Conservation (phyloP, 495 filamentous ascomycete genomes). For the Lasiosphaeria hispida region DNA sequence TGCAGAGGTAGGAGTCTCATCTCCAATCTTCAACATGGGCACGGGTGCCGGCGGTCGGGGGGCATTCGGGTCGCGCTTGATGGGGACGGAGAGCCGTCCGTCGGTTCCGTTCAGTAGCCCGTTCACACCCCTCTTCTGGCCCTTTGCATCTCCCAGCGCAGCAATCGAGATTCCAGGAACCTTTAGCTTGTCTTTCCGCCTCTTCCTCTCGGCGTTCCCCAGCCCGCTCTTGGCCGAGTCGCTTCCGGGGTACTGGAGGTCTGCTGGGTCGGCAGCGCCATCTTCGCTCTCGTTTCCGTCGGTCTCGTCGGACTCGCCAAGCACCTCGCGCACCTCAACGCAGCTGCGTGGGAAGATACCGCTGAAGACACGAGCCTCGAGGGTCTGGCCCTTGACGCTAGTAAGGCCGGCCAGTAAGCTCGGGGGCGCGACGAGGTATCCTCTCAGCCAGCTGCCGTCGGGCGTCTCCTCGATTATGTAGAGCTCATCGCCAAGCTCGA, state of each 20-base stretch:
- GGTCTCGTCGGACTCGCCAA: constrained; percentile 57
- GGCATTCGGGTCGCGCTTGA: constrained; percentile 54
- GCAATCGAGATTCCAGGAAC: constrained; percentile 11
- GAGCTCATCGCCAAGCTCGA: constrained; percentile 95
- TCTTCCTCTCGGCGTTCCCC: constrained; percentile 27
- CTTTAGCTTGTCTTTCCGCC: constrained; percentile 27
- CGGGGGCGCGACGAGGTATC: constrained; percentile 92
- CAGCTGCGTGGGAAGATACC: constrained; percentile 94
- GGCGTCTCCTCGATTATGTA: constrained; percentile 95
- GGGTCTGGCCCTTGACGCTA: constrained; percentile 83
- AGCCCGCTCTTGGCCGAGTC: constrained; percentile 50
- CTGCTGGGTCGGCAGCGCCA: constrained; percentile 26
- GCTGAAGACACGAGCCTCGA: constrained; percentile 93
- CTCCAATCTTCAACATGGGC: constrained; percentile 94
- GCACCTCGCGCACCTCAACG: constrained; percentile 74
- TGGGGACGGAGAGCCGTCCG: constrained; percentile 36
- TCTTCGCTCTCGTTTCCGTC: constrained; percentile 42
- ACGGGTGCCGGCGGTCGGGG: constrained; percentile 88
- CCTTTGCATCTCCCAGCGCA: constrained; percentile 7
- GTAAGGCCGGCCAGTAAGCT: constrained; percentile 90
- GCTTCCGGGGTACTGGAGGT: constrained; percentile 31
- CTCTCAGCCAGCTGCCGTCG: constrained; percentile 87
- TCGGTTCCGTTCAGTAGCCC: constrained; percentile 29
- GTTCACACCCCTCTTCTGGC: constrained; percentile 18
- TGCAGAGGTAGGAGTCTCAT: constrained; percentile 85